These are phyloP conservation scores for Triticum timopheevii DNA, from an alignment of 176 grass and related monocot species.

Conservation along the genomic window DNA sequence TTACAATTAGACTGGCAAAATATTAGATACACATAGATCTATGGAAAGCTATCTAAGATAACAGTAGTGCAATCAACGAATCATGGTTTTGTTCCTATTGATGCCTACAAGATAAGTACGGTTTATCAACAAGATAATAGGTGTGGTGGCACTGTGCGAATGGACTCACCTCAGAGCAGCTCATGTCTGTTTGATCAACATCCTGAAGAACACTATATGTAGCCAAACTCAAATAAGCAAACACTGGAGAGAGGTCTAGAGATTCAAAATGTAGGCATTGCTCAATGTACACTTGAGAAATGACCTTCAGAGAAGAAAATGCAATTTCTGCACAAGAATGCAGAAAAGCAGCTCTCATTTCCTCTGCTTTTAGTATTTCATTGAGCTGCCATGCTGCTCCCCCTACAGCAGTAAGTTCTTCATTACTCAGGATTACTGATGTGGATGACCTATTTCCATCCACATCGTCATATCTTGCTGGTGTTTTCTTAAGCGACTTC, in stretches of 20 bases:
- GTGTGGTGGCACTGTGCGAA: not conserved
- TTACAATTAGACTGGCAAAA: constrained; percentile 17
- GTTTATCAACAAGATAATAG: not conserved
- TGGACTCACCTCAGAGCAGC: constrained; percentile 43
- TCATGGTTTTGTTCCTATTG: not conserved
- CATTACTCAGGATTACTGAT: constrained; percentile 22
- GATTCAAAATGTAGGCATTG: constrained; percentile 56
- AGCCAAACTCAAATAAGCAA: constrained; percentile 68
- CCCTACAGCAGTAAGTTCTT: constrained; percentile 54
- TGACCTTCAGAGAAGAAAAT: constrained; percentile 67
- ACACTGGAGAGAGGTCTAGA: constrained; percentile 54
- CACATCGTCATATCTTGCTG: constrained; percentile 13
- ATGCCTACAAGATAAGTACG: not conserved
- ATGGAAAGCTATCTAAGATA: constrained; percentile 6
- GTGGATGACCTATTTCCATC: constrained; percentile 48
- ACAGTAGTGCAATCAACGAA: constrained; percentile 2
- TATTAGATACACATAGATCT: not conserved
- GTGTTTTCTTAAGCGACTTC: constrained; percentile 55
- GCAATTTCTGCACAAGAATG: constrained; percentile 56
- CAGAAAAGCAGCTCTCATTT: constrained; percentile 52
- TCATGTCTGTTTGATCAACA: constrained; percentile 36
- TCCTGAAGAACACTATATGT: constrained; percentile 53
- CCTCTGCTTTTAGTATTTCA: constrained; percentile 55
- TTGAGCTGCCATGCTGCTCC: constrained; percentile 83
- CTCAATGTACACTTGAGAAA: constrained; percentile 68